Evolutionary conservation across 1,139 yeast genomes (phyloP).

Genomic region (Debaryomyces fabryi): DNA sequence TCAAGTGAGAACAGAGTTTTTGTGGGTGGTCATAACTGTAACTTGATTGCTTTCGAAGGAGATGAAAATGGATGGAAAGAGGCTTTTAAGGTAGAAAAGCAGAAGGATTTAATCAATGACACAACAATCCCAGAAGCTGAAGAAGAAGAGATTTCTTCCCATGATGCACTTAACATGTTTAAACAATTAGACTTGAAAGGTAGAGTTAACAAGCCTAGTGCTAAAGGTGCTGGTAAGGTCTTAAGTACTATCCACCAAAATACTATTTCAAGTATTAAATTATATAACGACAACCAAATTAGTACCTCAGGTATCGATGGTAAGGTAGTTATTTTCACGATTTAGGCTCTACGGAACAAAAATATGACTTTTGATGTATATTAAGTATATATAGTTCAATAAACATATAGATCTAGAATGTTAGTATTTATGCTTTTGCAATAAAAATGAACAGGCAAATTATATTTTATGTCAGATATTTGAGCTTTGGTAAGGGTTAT

Average conservation of each 20-base stretch:
- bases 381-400: conserved; percentile 3
- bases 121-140: conserved; percentile 38
- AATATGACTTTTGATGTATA: neutral
- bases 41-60: conserved; percentile 84
- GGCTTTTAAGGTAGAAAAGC: conserved; percentile 62
- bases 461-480: conserved; percentile 12
- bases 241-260: conserved; percentile 87
- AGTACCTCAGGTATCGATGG: conserved; percentile 77
- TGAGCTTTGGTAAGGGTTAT: conserved; percentile 55
- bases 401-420: conserved; percentile 5
- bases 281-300: conserved; percentile 52
- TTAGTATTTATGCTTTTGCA: conserved; percentile 4
- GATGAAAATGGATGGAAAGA: conserved; percentile 69
- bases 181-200: conserved; percentile 96
- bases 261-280: conserved; percentile 75
- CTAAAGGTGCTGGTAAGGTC: conserved; percentile 44
- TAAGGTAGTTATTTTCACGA: conserved; percentile 68
- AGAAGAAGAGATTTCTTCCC: conserved; percentile 65
- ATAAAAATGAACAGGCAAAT: neutral
- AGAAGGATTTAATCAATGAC: conserved; percentile 47
- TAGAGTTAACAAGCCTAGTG: conserved; percentile 51
- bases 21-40: conserved; percentile 93
- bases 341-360: conserved; percentile 16
- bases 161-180: conserved; percentile 92
- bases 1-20: conserved; percentile 65